phyloP scores from a whole-genome alignment of 768 basidiomycete genomes.

The Suillus hirtellus region DNA sequence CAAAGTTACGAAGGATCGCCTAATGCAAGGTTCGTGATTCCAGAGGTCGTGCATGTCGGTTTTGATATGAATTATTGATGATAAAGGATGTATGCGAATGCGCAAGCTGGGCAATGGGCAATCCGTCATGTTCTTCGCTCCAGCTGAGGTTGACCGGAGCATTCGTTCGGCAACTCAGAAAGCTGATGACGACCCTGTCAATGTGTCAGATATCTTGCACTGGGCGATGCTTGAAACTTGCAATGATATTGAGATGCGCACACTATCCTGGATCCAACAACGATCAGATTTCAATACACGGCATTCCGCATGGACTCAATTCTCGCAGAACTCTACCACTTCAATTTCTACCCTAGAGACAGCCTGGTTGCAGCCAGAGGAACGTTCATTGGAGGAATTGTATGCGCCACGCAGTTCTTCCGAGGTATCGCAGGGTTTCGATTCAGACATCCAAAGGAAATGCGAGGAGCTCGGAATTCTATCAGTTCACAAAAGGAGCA shows the following conservation, averaged over 20 bases:
- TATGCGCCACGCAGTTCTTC: slow-evolving; percentile 22
- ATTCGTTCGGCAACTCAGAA: slow-evolving; percentile 34
- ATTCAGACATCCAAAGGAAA: slow-evolving; percentile 16
- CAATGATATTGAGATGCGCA: slow-evolving; percentile 37
- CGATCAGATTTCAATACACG: slow-evolving; percentile 23
- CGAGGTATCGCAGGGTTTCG: neutral
- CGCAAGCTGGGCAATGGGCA: slow-evolving; percentile 48
- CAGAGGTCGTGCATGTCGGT: neutral
- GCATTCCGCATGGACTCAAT: slow-evolving; percentile 20
- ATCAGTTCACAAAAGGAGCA: slow-evolving; percentile 19
- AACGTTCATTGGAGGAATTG: slow-evolving; percentile 38
- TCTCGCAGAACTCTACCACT: neutral
- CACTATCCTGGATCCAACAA: slow-evolving; percentile 45
- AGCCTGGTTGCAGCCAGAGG: slow-evolving; percentile 46
- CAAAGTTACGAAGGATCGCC: slow-evolving; percentile 49
- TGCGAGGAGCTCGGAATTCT: slow-evolving; percentile 22
- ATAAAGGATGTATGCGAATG: slow-evolving; percentile 54
- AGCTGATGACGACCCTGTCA: neutral
- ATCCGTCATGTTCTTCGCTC: slow-evolving; percentile 48
- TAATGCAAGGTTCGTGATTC: neutral
- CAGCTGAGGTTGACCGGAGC: slow-evolving; percentile 38
- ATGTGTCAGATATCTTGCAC: slow-evolving; percentile 36
- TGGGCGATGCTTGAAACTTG: slow-evolving; percentile 51
- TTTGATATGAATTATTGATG: neutral
- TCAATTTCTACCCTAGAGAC: slow-evolving; percentile 6